A percentile compares a stretch with the other conserved stretches of the same genome.
Conservation (phyloP, 139 green algal species). For the Raphidocelis subcapitata region DNA sequence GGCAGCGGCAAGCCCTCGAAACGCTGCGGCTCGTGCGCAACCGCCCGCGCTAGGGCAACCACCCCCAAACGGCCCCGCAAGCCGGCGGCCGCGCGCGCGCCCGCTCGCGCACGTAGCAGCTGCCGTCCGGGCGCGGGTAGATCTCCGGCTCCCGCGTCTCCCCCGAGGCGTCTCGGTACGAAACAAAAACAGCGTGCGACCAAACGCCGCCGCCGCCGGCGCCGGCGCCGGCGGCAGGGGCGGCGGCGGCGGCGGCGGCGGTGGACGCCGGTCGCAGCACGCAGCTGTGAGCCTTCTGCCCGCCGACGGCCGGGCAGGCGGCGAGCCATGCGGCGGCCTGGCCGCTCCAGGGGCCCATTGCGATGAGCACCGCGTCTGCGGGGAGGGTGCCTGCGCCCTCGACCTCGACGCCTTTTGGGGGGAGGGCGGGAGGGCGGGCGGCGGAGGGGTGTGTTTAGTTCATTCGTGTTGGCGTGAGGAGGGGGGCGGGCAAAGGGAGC, state of each 20-base stretch:
- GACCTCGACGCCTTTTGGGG: background rate
- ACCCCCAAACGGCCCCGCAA: too few relatives aligned
- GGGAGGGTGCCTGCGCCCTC: constrained; percentile 1
- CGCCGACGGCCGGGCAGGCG: constrained; percentile 24
- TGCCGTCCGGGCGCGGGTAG: constrained; percentile 75
- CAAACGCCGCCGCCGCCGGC: background rate
- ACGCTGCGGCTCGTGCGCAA: too few relatives aligned
- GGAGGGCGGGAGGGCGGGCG: background rate
- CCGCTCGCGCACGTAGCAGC: constrained; percentile 80
- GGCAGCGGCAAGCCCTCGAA: too few relatives aligned
- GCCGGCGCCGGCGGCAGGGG: background rate
- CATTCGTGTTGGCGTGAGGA: too few relatives aligned
- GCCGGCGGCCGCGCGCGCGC: too few relatives aligned
- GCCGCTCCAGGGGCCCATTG: constrained; percentile 74
- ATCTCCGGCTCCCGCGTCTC: constrained; percentile 74
- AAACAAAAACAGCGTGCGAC: background rate
- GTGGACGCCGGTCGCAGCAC: constrained; percentile 42
- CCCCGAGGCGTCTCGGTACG: background rate
- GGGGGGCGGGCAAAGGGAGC: too few relatives aligned
- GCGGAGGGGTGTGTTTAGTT: too few relatives aligned
- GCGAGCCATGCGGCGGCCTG: constrained; percentile 49
- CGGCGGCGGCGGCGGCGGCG: background rate
- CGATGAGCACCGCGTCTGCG: constrained; percentile 69
- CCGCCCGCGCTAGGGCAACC: too few relatives aligned
- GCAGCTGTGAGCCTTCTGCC: constrained; percentile 78